Evolutionary conservation across 345 rosid species (phyloP).

Genomic region (Eucalyptus brandiana): DNA sequence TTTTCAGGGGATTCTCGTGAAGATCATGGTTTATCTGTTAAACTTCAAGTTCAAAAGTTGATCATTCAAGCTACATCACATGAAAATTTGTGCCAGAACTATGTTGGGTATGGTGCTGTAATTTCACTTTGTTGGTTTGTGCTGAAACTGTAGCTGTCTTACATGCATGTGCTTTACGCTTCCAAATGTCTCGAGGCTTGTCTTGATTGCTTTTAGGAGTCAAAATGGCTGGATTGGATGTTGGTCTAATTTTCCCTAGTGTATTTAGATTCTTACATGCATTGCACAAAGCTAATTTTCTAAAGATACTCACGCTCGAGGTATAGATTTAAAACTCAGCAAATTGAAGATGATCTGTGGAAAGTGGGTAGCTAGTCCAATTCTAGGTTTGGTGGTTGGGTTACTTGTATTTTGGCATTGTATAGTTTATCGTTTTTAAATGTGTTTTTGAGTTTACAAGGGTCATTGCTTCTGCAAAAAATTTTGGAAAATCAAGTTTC

Average conservation of each 20-base stretch:
- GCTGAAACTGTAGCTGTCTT: background rate
- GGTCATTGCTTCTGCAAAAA: background rate
- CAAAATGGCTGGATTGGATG: background rate
- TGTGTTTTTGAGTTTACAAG: background rate
- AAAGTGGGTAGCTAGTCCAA: background rate
- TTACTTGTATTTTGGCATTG: background rate
- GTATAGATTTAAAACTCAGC: background rate
- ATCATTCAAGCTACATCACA: constrained; percentile 76
- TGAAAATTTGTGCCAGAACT: constrained; percentile 96
- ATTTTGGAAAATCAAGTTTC: background rate
- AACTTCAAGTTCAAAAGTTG: constrained; percentile 93
- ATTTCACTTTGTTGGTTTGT: background rate
- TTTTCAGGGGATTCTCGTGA: constrained; percentile 75
- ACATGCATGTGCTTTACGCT: background rate
- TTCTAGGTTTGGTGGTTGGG: background rate
- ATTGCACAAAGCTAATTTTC: background rate
- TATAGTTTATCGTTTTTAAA: background rate
- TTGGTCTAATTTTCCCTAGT: background rate
- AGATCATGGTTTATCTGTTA: constrained; percentile 84
- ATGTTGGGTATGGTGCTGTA: constrained; percentile 62
- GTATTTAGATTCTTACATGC: background rate
- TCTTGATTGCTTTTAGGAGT: background rate
- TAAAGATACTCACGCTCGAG: background rate
- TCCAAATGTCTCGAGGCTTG: background rate
- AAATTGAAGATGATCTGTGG: background rate